Evolutionary conservation across 2,329 filamentous ascomycete species (phyloP), one percentile per base, ranked within the genome.

Genomic region (Fonsecaea pedrosoi): DNA sequence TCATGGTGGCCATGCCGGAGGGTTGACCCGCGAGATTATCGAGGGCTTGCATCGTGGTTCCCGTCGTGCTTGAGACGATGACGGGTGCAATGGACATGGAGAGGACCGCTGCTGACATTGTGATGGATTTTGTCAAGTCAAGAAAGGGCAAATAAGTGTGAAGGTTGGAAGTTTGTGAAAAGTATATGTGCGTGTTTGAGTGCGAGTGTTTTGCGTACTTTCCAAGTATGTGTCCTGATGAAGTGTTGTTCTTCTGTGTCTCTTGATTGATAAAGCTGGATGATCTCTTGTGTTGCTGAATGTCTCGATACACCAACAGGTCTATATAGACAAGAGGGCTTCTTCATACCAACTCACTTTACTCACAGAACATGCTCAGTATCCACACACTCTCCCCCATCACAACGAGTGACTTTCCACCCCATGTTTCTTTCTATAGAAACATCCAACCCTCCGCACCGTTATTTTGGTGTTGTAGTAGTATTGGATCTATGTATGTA

Each of bases 81-180:
- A 57, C 21, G 3, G 38, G 38, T 12, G 54, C 35, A 30, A 57
- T 57, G 54, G 30, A 40, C 54, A 40, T 18, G 40, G 34, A 40
- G 6, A 25, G 34, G 54, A 57, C 54, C 12, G 54, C 13, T 7
- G 54, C 34, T 57, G 54, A 25, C 34, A 40, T 57, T n/a, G 54
- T 40, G 45, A 9, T 30, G 42, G 18, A 13, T 32, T 32, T 32
- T 32, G 4, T 32, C 30, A 32, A 40, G 21, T 10, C 7, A 6
- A 48, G 7, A 48, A 48, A 21, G 21, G 42, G 21, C 7, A 45
- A 45, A 45, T 18, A 5, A 4, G 4, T 18, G 18, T 8, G n/a
- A 8, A 4, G 6, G 42, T 45, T 45, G 42, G 21, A 48, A 12
- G 42, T 9, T 9, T 21, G 10, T 21, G 10, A 3, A 21, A 5